A percentile compares a stretch with the other conserved stretches of the same genome.
phyloP scores from a whole-genome alignment of 345 rosid genomes.

The Populus alba region DNA sequence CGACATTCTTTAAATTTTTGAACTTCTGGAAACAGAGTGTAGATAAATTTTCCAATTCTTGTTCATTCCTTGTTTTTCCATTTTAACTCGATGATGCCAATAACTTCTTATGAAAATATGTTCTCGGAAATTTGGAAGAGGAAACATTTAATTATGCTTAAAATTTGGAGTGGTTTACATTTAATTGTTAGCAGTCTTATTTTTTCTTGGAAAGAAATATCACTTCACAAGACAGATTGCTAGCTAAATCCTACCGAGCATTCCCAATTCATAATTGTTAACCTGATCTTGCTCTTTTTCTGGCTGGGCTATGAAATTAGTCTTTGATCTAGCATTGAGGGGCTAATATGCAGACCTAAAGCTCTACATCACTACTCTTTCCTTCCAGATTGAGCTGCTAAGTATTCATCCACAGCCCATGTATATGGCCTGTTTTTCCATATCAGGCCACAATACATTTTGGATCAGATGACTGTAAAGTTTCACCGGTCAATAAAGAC shows the following conservation, averaged over 20 bases:
- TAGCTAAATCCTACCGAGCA: neutral
- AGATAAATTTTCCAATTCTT: constrained; percentile 17
- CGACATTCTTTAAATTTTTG: constrained; percentile 32
- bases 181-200: neutral
- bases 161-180: neutral
- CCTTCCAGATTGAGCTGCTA: neutral
- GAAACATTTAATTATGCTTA: neutral
- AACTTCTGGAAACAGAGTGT: constrained; percentile 22
- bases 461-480: neutral
- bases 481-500: neutral
- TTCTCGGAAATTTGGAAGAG: neutral
- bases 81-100: constrained; percentile 1
- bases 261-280: neutral
- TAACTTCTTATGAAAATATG: neutral
- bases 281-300: constrained; percentile 5
- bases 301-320: neutral
- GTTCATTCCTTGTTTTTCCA: neutral
- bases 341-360: neutral
- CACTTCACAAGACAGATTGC: neutral
- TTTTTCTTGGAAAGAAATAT: neutral
- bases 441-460: neutral
- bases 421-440: neutral
- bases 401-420: constrained; percentile 7
- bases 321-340: neutral
- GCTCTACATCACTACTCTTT: neutral